Base-by-base conservation (phyloP, 352 stramenopile species). In the Thalassiosira livingstoniorum region DNA sequence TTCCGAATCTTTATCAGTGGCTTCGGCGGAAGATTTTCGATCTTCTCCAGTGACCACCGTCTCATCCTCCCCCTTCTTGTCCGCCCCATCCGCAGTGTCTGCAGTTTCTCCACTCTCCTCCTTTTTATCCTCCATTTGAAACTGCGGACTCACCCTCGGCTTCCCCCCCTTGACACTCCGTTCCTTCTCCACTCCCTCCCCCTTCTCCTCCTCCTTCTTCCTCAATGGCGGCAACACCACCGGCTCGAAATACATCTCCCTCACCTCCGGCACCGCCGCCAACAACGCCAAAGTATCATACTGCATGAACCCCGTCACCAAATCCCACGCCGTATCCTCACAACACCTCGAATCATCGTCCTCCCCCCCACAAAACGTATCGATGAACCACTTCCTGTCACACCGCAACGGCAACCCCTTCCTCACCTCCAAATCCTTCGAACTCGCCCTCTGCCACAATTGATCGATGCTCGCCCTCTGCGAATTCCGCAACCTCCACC, bases 271-370 rank as follows among this genome's bases (percentile, higher is more conserved):
- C 27, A 89, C 63, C 0, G 79, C 78, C 31, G 74, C 73, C 34
- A 87, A 75, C 45, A 89, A 70, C 31, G 79, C 79, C 21, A 89
- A 43, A 15, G 78, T 83, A 62, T 89, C 78, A 69, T 89, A 89
- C 61, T 85, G 70, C 79, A 87, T 87, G 34, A 89, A 89, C 34
- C 79, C 72, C 2, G 66, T 87, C 0, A 89, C 79, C 34, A 86
- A 66, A 73, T 86, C 83, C 83, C 78, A 87, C 13, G 79, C 73
- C 25, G 83, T 81, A 39, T 89, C 78, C 4, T 60, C 62, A 43
- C 54, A 76, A 37, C 72, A 75, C 63, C 78, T 32, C 27, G 15
- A 67, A 11, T 63, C 63, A 42, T 80, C 78, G 43, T 83, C 74
- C 43, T 85, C 66, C 0, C 78, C 83, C 31, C 64, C 74, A 60